Evolutionary conservation across 2,329 filamentous ascomycete species (phyloP), one percentile per base, ranked within the genome.

Genomic region (Exophiala aquamarina): DNA sequence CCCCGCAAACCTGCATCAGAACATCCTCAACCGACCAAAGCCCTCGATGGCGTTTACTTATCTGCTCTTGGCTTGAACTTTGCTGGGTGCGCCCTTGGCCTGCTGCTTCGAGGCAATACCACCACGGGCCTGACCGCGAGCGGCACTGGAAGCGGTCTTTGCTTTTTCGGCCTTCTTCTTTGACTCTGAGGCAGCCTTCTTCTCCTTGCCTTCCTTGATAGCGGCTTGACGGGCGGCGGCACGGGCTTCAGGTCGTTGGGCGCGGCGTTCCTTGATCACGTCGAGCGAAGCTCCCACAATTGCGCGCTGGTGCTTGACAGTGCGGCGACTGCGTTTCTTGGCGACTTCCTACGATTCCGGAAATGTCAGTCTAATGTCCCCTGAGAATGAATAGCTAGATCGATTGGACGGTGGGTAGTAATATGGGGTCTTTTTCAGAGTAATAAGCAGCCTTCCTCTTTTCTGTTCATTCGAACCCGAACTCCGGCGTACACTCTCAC

Each of bases 121-220:
- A 67, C 76, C 73, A 35, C 51, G 46, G 62, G 81, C 79, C 78
- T 90, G 82, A 69, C 89, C 91, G 78, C 88, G 86, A 70, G 84
- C 76, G 62, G 84, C 81, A 55, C 63, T 66, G 62, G 86, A 82
- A 60, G 91, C 91, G 68, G 65, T 79, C 88, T 97, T 97, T 67
- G 93, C 93, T 89, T 98, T 98, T 78, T 97, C 91, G 52, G 89
- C 87, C 88, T 97, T 98, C 89, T 97, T 98, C 74, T 83, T 84
- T 72, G 83, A 87, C 75, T 89, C 85, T 56, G 83, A 81, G 58
- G 84, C 90, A 61, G 84, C 78, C 82, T 94, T 95, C 90, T 97
- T 96, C 75, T 95, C 91, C 87, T 98, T 98, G 79, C 84, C 88
- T 72, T 94, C 90, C 82, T 92, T 92, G 79, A 97, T 91, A 73